Conservation (phyloP, 257 asterid genomes). For the Solanum corneliomulleri region DNA sequence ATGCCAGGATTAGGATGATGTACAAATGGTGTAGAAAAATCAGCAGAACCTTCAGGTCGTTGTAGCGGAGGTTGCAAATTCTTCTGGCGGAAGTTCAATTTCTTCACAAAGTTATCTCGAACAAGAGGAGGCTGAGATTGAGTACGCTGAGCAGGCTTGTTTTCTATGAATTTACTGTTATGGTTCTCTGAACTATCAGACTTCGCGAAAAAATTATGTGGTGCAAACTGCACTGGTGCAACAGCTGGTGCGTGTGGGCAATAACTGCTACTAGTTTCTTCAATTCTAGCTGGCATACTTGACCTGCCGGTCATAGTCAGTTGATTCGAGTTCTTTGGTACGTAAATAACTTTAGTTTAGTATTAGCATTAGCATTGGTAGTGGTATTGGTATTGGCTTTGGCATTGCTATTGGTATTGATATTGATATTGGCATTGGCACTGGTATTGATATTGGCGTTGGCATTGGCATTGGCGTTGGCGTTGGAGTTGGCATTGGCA, state of each 20-base stretch:
- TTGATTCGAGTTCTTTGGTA: constrained; percentile 1
- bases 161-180: constrained; percentile 1
- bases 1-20: neutral
- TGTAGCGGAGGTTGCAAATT: neutral
- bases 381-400: neutral
- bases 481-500: neutral
- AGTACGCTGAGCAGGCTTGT: constrained; percentile 1
- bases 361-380: neutral
- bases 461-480: neutral
- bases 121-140: neutral
- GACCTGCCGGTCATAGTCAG: constrained; percentile 2
- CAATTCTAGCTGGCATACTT: constrained; percentile 8
- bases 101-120: neutral
- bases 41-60: neutral
- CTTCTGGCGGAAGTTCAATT: neutral
- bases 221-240: constrained; percentile 15
- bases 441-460: neutral
- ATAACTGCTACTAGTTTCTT: neutral
- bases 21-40: neutral
- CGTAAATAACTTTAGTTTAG: neutral
- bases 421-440: neutral
- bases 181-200: constrained; percentile 2
- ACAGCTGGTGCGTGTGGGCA: constrained; percentile 12
- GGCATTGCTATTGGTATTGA: neutral
- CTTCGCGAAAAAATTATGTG: constrained; percentile 18